Percentiles rank a stretch among this genome's conserved stretches.
phyloP scores from a whole-genome alignment of 352 stramenopile genomes.

The Phytophthora palmivora region DNA sequence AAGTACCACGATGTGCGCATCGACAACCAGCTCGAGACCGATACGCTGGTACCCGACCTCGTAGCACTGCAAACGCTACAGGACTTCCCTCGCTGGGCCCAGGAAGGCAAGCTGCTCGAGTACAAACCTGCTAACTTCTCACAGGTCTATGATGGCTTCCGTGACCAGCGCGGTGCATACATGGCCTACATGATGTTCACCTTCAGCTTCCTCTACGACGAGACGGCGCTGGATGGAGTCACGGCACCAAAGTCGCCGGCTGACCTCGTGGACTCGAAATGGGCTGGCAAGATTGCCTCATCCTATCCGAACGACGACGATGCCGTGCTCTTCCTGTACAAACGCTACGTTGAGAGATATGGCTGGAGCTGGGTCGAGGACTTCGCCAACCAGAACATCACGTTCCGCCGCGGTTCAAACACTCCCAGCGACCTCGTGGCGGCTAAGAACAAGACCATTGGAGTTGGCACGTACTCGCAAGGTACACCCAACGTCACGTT shows the following conservation, averaged over 20 bases:
- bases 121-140: conserved; percentile 68
- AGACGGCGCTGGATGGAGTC: conserved; percentile 22
- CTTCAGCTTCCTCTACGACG: conserved; percentile 57
- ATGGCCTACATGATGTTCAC: conserved; percentile 46
- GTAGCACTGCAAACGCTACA: conserved; percentile 60
- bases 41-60: conserved; percentile 51
- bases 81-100: conserved; percentile 56
- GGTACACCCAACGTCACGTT: conserved; percentile 30
- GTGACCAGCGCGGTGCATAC: conserved; percentile 40
- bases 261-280: conserved; percentile 46
- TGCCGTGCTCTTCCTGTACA: conserved; percentile 56
- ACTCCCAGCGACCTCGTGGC: conserved; percentile 33
- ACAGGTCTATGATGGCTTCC: conserved; percentile 57
- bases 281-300: conserved; percentile 48
- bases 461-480: conserved; percentile 28
- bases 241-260: conserved; percentile 27
- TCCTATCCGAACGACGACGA: conserved; percentile 62
- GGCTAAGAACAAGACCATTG: conserved; percentile 43
- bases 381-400: conserved; percentile 46
- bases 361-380: conserved; percentile 59
- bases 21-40: conserved; percentile 65
- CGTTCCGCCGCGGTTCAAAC: conserved; percentile 47
- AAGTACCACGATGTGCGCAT: conserved; percentile 68
- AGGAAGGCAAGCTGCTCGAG: conserved; percentile 49
- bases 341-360: conserved; percentile 56